Base-by-base conservation (phyloP, 495 filamentous ascomycete genomes). In the Lepraria neglecta region DNA sequence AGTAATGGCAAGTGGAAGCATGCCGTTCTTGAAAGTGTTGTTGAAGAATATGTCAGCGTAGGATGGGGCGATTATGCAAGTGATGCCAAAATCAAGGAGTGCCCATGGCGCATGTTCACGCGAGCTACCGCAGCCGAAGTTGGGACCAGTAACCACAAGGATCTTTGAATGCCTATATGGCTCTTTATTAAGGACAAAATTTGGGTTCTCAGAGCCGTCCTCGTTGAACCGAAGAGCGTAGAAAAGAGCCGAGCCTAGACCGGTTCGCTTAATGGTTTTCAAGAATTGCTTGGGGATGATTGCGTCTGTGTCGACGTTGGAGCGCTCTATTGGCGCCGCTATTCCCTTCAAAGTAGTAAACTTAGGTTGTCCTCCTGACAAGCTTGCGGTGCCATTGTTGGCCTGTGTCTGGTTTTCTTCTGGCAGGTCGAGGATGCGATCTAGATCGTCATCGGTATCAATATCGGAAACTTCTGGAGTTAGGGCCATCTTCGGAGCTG, bases 21-120 rank as follows among this genome's bases (percentile, higher is more conserved):
- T 98, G 75, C 92, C 94, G 77, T 98, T 98, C 82, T 98, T 98
- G 83, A 97, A 97, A 19, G 90, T 95, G 78, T 98, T 98, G 82
- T 97, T 98, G 84, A 91, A 95, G 83, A 97, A 97, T 75, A 98
- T 98, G 70, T 98, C 94, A 61, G 91, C 92, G 68, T 88, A 98
- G 17, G 85, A 89, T 12, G 91, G 90, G 1, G 92, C 94, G 66
- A 97, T 95, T 64, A 97, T 81, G 71, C 88, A 91, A 68, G 86
- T 89, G 76, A 98, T 94, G 61, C 94, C 94, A 68, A 97, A 97
- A 74, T 98, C 94, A 53, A 94, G 84, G 30, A 98, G 80, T 24
- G 94, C 92, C 94, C 94, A 98, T 28, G 94, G 94, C 17, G 94
- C 94, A 77, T 98, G 94, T 76, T 98, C 94, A 65, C 94, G 84